Evolutionary conservation across 768 basidiomycete genomes (phyloP), one percentile per base, ranked within the genome.

Genomic region (Boletus sp.): DNA sequence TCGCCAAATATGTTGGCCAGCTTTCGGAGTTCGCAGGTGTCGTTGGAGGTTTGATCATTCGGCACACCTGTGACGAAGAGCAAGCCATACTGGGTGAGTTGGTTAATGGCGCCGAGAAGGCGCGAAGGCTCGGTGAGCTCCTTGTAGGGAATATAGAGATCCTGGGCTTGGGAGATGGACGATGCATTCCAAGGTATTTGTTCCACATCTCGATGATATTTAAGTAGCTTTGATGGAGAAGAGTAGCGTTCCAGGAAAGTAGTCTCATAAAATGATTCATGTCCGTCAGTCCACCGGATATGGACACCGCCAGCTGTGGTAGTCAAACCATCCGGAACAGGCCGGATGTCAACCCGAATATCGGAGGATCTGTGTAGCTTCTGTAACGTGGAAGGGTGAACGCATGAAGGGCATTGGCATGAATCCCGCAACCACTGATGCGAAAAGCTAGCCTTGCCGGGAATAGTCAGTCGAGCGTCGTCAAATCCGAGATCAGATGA

Each of bases 371-470:
- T 74, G 63, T 84, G 84, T 0, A 93, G 75, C 63, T 90, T 90
- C 70, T 98, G 95, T 3, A 71, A 74, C 0, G 87, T 93, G 4
- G 84, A 80, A 0, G 90, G 85, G 61, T 97, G 90, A 9, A 95
- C 69, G 58, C 88, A 94, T 2, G 72, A 62, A 0, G 82, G 72
- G 39, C 88, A 92, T 53, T 81, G 83, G 61, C 93, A 97, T 0
- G 88, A 81, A 64, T 98, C 94, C 23, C 93, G 84, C 10, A 98
- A 80, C 85, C 91, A 94, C 51, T 83, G 70, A 63, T 81, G 85
- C 0, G 88, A 80, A 59, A 90, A 83, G 10, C 71, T 65, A 27
- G 76, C 61, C 19, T 74, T 72, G 11, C 84, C 48, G 7, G 63
- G 60, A 42, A 70, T 48, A n/a, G 40, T 60, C 32, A 69, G 37